Evolutionary conservation across 352 stramenopile genomes (phyloP), one percentile per base, ranked within the genome.

Genomic region (Phytophthora pisi): DNA sequence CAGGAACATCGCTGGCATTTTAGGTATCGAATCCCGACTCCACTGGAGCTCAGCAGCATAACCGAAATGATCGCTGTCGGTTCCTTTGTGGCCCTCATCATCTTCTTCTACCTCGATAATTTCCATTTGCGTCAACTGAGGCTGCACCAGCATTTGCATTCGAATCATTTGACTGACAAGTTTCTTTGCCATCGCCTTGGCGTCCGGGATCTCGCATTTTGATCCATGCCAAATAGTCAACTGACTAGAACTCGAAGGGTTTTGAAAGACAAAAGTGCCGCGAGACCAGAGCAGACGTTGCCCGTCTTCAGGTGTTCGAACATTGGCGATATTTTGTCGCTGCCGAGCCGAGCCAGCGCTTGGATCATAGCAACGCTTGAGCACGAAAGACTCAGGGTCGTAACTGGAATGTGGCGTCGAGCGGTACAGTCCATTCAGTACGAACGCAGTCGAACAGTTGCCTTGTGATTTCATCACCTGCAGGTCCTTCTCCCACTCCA

Each of bases 401-500:
- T 90, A 77, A n/a, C 18, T 47, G 0, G 81, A 74, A 26, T 91
- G 83, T 1, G 73, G 79, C 1, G 81, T 54, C 5, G 89, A 54
- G 5, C 83, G 83, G 54, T 81, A 78, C 15, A 91, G 57, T 16
- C 63, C 62, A 28, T 49, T 53, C 16, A 79, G 11, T 30, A 20
- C 24, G n/a, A 51, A 58, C 23, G 28, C 4, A 57, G 58, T 5
- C 30, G 7, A 1, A 15, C 26, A 16, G 30, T 40, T 42, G 3
- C 23, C 51, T 18, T n/a, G 11, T 9, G 61, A 49, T 61, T 45
- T 38, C 18, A 72, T 45, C 9, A 28, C 47, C 9, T 71, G 64
- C 24, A 86, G 60, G 10, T 82, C 75, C 47, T 75, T 78, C 38
- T 88, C 79, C 79, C 81, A 91, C 51, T 89, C 81, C 18, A 91